Conservation (phyloP, 1,284 basidiomycete genomes). For the Neotropicomus parvogracilis region DNA sequence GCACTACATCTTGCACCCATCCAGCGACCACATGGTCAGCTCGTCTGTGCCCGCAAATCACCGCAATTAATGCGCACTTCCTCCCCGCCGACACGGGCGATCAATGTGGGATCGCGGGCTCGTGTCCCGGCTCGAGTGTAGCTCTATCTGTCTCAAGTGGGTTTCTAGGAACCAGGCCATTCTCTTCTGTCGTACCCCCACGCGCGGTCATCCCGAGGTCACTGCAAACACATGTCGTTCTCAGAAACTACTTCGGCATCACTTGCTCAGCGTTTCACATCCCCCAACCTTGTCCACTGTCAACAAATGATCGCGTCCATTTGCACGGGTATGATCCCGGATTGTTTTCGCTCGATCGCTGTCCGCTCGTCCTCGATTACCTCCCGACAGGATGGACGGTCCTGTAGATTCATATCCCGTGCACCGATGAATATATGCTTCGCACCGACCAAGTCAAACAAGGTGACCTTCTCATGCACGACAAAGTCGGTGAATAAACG, state of each 20-base stretch:
- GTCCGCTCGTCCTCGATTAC: conserved; percentile 77
- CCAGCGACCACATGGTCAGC: conserved; percentile 77
- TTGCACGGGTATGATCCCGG: conserved; percentile 45
- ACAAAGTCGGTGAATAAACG: conserved; percentile 16
- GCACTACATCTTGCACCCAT: background rate
- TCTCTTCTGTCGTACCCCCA: conserved; percentile 31
- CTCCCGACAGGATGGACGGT: conserved; percentile 78
- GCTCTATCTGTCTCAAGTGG: conserved; percentile 61
- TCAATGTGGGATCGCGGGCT: conserved; percentile 55
- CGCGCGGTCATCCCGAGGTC: conserved; percentile 8
- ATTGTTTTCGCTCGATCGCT: conserved; percentile 73
- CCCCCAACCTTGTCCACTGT: conserved; percentile 47
- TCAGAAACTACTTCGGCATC: too few species aligned
- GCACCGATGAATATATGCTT: conserved; percentile 97
- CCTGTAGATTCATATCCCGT: conserved; percentile 91
- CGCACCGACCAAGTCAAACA: conserved; percentile 84
- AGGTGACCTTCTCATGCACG: conserved; percentile 1
- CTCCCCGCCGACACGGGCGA: conserved; percentile 74
- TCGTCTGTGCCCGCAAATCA: too few species aligned
- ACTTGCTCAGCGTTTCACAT: too few species aligned
- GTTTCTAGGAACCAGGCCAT: conserved; percentile 89
- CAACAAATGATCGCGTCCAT: background rate
- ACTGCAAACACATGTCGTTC: conserved; percentile 6
- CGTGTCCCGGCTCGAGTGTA: background rate
- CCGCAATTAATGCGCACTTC: conserved; percentile 56